Conservation (phyloP, 306 rosid genomes). For the Trifolium dubium region DNA sequence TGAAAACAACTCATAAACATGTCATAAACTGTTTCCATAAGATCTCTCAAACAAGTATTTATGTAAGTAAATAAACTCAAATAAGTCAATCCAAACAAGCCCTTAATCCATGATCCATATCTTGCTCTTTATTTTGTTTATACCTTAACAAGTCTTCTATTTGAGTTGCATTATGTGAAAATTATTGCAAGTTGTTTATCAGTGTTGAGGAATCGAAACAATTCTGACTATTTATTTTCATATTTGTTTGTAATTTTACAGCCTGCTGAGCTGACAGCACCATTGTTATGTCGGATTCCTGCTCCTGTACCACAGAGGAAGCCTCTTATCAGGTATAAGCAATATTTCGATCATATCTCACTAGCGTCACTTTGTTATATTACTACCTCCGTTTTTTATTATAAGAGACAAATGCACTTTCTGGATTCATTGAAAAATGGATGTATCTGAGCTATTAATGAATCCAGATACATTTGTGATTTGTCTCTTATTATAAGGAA, state of each 20-base stretch:
- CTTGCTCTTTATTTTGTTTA: slow-evolving; percentile 5
- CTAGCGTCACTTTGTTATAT: neutral
- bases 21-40: neutral
- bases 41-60: neutral
- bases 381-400: neutral
- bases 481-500: too few relatives aligned
- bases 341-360: neutral
- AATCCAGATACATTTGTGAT: too few relatives aligned
- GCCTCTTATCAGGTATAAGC: slow-evolving; percentile 74
- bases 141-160: slow-evolving; percentile 9
- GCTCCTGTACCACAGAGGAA: slow-evolving; percentile 57
- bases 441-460: too few relatives aligned
- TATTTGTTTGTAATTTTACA: slow-evolving; percentile 37
- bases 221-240: slow-evolving; percentile 30
- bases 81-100: neutral
- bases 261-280: slow-evolving; percentile 78
- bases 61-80: neutral
- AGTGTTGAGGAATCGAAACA: slow-evolving; percentile 22
- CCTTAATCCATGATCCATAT: slow-evolving; percentile 27
- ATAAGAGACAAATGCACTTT: too few relatives aligned
- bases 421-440: too few relatives aligned
- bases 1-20: neutral
- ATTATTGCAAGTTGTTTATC: slow-evolving; percentile 1
- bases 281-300: slow-evolving; percentile 51
- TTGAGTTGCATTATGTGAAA: slow-evolving; percentile 13